phyloP scores from a whole-genome alignment of 441 rosid genomes.

The Populus tomentosa region DNA sequence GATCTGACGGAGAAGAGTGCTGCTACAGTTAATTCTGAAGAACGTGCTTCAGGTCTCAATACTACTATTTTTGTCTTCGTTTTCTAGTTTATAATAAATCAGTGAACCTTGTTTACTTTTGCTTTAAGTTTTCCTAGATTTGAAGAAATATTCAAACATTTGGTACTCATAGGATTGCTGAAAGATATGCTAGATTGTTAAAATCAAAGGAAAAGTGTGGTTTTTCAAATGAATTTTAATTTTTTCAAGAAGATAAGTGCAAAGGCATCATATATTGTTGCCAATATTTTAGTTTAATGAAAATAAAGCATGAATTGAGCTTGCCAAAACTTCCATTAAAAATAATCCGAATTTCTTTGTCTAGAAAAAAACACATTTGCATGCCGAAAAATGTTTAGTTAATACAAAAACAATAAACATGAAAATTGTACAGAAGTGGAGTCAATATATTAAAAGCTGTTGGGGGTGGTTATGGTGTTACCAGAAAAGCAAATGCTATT shows the following conservation, averaged over 20 bases:
- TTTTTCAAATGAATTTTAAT: background rate
- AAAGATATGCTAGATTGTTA: background rate
- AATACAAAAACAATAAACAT: background rate
- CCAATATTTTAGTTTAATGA: background rate
- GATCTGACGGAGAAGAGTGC: conserved; percentile 19
- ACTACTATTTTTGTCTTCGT: background rate
- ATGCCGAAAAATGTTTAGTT: background rate
- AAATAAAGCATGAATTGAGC: background rate
- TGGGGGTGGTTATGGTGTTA: background rate
- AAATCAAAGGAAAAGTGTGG: background rate
- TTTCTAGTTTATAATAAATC: background rate
- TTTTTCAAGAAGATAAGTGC: background rate
- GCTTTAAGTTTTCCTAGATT: background rate
- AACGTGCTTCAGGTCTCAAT: conserved; percentile 22
- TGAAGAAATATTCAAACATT: background rate
- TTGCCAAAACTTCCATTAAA: background rate
- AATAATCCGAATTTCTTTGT: background rate
- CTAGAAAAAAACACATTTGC: background rate
- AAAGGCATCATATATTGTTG: background rate
- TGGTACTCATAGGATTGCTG: background rate
- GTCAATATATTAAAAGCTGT: background rate
- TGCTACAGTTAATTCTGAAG: conserved; percentile 11
- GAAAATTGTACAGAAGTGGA: background rate
- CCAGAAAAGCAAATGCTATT: background rate
- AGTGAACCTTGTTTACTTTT: background rate